Conservation (phyloP, 768 basidiomycete species). For the Gloeophyllum trabeum region DNA sequence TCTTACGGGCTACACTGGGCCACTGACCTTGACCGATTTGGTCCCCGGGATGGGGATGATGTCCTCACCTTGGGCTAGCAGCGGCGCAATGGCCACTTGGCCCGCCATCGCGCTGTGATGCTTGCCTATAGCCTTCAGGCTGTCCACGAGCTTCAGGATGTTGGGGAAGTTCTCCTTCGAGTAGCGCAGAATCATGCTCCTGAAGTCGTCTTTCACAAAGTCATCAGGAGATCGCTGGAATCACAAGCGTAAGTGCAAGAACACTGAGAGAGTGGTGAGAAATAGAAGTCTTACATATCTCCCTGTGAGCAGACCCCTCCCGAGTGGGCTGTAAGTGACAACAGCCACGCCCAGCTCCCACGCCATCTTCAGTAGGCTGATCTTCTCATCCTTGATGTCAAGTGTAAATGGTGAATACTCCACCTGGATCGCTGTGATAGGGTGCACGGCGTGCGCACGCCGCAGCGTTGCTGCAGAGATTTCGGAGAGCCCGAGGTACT, state of each 20-base stretch:
- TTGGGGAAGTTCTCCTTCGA: slow-evolving; percentile 11
- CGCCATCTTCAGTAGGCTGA: slow-evolving; percentile 28
- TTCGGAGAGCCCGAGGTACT: slow-evolving; percentile 44
- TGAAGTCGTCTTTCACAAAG: slow-evolving; percentile 17
- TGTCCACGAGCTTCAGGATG: slow-evolving; percentile 16
- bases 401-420: slow-evolving; percentile 41
- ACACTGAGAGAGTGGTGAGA: not conserved
- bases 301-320: slow-evolving; percentile 40
- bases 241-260: slow-evolving; percentile 4
- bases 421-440: slow-evolving; percentile 36
- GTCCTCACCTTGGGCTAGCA: slow-evolving; percentile 17
- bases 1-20: not conserved
- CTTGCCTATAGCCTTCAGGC: slow-evolving; percentile 10
- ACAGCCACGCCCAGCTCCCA: slow-evolving; percentile 38
- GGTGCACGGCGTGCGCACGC: slow-evolving; percentile 38
- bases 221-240: slow-evolving; percentile 22
- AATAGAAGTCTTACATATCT: slow-evolving; percentile 22
- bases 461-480: slow-evolving; percentile 32
- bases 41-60: slow-evolving; percentile 19
- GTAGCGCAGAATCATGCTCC: slow-evolving; percentile 14
- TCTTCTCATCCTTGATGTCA: slow-evolving; percentile 32
- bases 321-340: slow-evolving; percentile 41
- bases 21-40: slow-evolving; percentile 9
- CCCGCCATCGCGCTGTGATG: slow-evolving; percentile 16
- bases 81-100: slow-evolving; percentile 21